Conservation (phyloP, 805 yeast species). For the Kodamaea kakaduensis region DNA sequence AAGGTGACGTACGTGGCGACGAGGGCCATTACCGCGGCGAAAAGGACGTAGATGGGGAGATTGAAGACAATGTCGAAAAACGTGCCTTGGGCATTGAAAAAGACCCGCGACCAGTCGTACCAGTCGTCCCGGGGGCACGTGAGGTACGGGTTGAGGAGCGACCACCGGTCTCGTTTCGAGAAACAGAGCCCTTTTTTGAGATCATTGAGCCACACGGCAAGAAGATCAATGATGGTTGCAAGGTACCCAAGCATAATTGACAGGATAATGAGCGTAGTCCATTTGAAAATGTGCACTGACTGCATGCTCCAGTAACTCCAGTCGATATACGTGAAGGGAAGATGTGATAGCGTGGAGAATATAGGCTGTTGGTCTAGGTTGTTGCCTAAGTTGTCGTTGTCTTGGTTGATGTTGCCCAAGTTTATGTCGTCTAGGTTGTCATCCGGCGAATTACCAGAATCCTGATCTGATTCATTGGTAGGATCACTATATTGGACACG, state of each 20-base stretch:
- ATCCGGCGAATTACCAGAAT: too few species aligned
- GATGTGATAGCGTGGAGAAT: too few species aligned
- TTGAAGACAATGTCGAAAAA: slow-evolving; percentile 23
- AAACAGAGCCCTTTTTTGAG: slow-evolving; percentile 51
- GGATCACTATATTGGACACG: too few species aligned
- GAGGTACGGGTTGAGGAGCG: slow-evolving; percentile 39
- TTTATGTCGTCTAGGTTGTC: too few species aligned
- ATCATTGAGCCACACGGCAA: slow-evolving; percentile 49
- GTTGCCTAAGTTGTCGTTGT: too few species aligned
- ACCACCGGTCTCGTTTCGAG: slow-evolving; percentile 34
- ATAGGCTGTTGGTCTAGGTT: too few species aligned
- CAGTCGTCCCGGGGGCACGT: slow-evolving; percentile 41
- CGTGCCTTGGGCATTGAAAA: slow-evolving; percentile 19
- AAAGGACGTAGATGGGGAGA: slow-evolving; percentile 32
- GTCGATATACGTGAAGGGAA: too few species aligned
- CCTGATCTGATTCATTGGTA: too few species aligned
- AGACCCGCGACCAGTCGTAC: slow-evolving; percentile 34
- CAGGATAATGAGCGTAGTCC: slow-evolving; percentile 45
- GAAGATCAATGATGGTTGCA: slow-evolving; percentile 47
- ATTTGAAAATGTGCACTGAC: slow-evolving; percentile 30
- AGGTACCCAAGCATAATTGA: slow-evolving; percentile 47
- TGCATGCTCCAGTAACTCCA: slow-evolving; percentile 46
- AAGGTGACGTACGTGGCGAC: slow-evolving; percentile 30
- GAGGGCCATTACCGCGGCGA: slow-evolving; percentile 23
- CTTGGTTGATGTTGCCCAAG: too few species aligned